A percentile compares a stretch with the other conserved stretches of the same genome.
Conservation (phyloP, 805 yeast genomes). For the Wickerhamomyces chambardii region DNA sequence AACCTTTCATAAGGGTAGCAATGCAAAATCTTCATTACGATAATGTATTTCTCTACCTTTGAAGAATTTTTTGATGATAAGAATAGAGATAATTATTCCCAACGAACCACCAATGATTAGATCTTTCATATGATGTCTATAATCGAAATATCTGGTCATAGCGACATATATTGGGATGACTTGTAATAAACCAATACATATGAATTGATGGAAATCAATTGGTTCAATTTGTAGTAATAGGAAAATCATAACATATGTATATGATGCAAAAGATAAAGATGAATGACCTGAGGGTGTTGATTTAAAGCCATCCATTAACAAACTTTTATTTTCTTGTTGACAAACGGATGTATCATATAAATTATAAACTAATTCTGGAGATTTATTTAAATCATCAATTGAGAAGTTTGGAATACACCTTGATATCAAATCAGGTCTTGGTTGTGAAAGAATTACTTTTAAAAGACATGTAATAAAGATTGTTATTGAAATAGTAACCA, state of each 20-base stretch:
- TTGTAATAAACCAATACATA: background rate
- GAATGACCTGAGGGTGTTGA: constrained; percentile 82
- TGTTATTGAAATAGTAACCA: constrained; percentile 6
- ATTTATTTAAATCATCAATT: constrained; percentile 9
- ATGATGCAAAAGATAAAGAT: constrained; percentile 55
- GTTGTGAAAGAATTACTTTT: constrained; percentile 79
- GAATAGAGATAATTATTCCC: constrained; percentile 31
- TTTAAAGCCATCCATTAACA: constrained; percentile 60
- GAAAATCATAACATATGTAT: constrained; percentile 11
- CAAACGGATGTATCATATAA: constrained; percentile 38
- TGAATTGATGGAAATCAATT: too few relatives aligned
- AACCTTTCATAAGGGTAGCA: background rate
- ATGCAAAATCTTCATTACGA: background rate
- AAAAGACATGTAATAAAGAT: constrained; percentile 26
- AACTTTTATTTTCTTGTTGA: constrained; percentile 33
- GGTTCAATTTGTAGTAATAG: background rate
- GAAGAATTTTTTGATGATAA: constrained; percentile 11
- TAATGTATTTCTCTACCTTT: constrained; percentile 6
- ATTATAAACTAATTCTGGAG: background rate
- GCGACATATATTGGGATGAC: constrained; percentile 47
- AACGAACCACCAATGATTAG: constrained; percentile 63
- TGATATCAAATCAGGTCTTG: constrained; percentile 84
- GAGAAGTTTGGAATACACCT: constrained; percentile 67
- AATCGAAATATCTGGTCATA: constrained; percentile 78
- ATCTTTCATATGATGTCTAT: constrained; percentile 87